These are phyloP conservation scores for Avena sativa DNA, from an alignment of 176 grass and related monocot genomes.

Conservation along the genomic window DNA sequence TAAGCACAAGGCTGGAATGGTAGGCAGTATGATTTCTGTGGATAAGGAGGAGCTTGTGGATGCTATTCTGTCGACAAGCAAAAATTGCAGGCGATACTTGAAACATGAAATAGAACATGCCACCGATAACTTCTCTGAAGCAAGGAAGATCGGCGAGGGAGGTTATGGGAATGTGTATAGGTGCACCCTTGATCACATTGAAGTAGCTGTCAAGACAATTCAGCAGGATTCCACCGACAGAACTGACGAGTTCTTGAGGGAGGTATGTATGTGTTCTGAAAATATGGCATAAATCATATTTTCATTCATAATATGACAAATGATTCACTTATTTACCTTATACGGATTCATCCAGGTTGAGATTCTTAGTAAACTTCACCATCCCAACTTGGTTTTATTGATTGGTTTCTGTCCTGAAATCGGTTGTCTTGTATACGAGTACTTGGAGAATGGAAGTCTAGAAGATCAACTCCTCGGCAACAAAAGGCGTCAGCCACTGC, in stretches of 20 bases:
- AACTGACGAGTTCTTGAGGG: conserved; percentile 76
- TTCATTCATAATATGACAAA: not conserved
- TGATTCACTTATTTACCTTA: not conserved
- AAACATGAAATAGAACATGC: conserved; percentile 80
- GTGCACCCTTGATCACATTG: conserved; percentile 80
- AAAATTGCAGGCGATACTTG: conserved; percentile 77
- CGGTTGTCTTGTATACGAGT: conserved; percentile 76
- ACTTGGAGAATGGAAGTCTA: conserved; percentile 83
- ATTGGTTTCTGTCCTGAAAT: conserved; percentile 83
- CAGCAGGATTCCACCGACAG: conserved; percentile 70
- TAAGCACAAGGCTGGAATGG: conserved; percentile 49
- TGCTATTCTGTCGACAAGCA: conserved; percentile 54
- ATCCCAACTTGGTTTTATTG: conserved; percentile 81
- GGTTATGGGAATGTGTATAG: conserved; percentile 86
- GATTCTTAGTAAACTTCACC: conserved; percentile 84
- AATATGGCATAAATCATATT: not conserved
- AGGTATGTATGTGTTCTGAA: conserved; percentile 53
- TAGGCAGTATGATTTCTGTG: conserved; percentile 38
- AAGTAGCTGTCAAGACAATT: conserved; percentile 91
- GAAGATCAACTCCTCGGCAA: conserved; percentile 69
- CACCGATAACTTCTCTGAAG: conserved; percentile 85
- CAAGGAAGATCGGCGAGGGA: conserved; percentile 89
- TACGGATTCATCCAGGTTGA: conserved; percentile 58
- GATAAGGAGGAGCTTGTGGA: conserved; percentile 61
- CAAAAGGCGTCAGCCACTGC: conserved; percentile 52